Evolutionary conservation across 768 basidiomycete genomes (phyloP).

Genomic region (Artomyces pyxidatus): DNA sequence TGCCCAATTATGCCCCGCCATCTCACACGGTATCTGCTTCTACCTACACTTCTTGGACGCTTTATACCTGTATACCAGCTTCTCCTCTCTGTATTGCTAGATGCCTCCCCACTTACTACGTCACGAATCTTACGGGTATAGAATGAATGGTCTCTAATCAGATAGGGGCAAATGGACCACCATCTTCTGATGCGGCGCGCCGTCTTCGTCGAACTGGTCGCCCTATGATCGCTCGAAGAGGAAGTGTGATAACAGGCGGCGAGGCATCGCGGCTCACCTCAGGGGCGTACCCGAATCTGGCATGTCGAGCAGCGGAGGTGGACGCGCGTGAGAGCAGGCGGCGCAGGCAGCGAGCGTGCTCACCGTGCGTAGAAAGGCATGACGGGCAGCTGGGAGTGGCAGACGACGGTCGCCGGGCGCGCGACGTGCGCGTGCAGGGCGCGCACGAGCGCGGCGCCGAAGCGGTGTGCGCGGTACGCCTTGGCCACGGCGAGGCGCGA

Average conservation of each 20-base stretch:
- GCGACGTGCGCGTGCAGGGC: slow-evolving; percentile 53
- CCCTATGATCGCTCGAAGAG: slow-evolving; percentile 34
- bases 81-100: slow-evolving; percentile 34
- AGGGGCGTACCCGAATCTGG: slow-evolving; percentile 60
- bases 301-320: slow-evolving; percentile 13
- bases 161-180: slow-evolving; percentile 43
- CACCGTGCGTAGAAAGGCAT: slow-evolving; percentile 74
- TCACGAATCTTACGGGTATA: slow-evolving; percentile 27
- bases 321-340: slow-evolving; percentile 17
- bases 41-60: slow-evolving; percentile 7
- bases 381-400: slow-evolving; percentile 66
- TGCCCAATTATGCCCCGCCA: too few relatives aligned
- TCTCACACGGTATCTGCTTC: too few relatives aligned
- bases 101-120: slow-evolving; percentile 18
- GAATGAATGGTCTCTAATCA: slow-evolving; percentile 22
- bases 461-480: slow-evolving; percentile 51
- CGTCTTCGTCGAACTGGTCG: slow-evolving; percentile 72
- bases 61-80: slow-evolving; percentile 24
- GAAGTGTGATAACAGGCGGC: slow-evolving; percentile 5
- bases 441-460: slow-evolving; percentile 61
- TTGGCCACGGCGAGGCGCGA: slow-evolving; percentile 61
- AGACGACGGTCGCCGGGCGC: slow-evolving; percentile 43
- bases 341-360: slow-evolving; percentile 26
- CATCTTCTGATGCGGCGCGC: slow-evolving; percentile 85
- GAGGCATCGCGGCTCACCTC: slow-evolving; percentile 39